Percentiles rank a stretch among this genome's conserved stretches.
phyloP scores from a whole-genome alignment of 768 basidiomycete genomes.

The Serpula lacrymans region DNA sequence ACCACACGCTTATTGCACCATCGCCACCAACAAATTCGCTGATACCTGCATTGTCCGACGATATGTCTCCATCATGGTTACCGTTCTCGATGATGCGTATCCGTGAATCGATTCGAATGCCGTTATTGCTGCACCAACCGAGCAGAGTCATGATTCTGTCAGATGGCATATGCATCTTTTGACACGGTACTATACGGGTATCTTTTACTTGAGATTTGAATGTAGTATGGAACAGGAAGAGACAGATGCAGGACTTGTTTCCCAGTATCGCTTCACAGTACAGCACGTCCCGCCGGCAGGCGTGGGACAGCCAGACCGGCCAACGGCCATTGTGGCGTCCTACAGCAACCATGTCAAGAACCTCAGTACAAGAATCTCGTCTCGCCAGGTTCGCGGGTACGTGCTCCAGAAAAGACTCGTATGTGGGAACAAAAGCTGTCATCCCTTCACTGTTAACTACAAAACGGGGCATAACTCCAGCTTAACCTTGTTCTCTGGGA shows the following conservation, averaged over 20 bases:
- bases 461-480: constrained; percentile 21
- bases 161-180: constrained; percentile 16
- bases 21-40: constrained; percentile 1
- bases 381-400: not conserved
- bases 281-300: too few relatives aligned
- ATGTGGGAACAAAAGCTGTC: not conserved
- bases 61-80: not conserved
- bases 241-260: too few relatives aligned
- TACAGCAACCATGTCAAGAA: too few relatives aligned
- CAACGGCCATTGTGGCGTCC: constrained; percentile 9
- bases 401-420: too few relatives aligned
- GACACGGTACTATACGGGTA: constrained; percentile 1
- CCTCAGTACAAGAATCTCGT: constrained; percentile 14
- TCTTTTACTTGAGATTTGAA: too few relatives aligned
- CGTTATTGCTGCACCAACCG: constrained; percentile 47
- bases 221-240: too few relatives aligned
- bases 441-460: constrained; percentile 11
- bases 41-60: not conserved
- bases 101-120: constrained; percentile 43
- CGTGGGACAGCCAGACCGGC: constrained; percentile 2
- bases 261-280: too few relatives aligned
- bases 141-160: constrained; percentile 25
- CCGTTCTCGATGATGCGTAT: constrained; percentile 30
- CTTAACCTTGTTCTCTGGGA: too few relatives aligned
- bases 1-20: constrained; percentile 19